Evolutionary conservation across 257 asterid genomes (phyloP).

Genomic region (Schizonepeta tenuifolia): DNA sequence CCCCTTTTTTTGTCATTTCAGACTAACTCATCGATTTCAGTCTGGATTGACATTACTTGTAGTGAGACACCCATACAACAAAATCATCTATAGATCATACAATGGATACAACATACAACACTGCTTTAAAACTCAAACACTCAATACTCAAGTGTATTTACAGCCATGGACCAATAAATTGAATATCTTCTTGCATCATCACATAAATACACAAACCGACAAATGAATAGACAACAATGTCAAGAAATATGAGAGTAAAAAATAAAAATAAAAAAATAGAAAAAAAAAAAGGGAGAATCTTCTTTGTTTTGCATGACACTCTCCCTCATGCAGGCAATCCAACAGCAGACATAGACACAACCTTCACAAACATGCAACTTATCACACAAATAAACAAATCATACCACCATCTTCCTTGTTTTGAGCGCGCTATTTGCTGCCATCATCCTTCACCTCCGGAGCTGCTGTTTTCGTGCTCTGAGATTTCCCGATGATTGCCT

Average conservation of each 20-base stretch:
- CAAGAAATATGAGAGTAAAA: neutral
- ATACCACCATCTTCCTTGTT: slow-evolving; percentile 20
- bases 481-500: slow-evolving; percentile 84
- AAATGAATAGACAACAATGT: slow-evolving; percentile 38
- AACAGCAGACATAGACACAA: slow-evolving; percentile 38
- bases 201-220: slow-evolving; percentile 54
- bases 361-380: slow-evolving; percentile 30
- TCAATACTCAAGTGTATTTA: slow-evolving; percentile 40
- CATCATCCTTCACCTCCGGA: slow-evolving; percentile 54
- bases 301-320: slow-evolving; percentile 37
- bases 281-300: neutral
- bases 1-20: too few relatives aligned
- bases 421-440: slow-evolving; percentile 37
- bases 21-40: too few relatives aligned
- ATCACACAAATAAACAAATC: slow-evolving; percentile 50
- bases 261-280: neutral
- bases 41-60: neutral
- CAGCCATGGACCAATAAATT: slow-evolving; percentile 46
- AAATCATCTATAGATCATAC: neutral
- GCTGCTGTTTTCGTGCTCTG: slow-evolving; percentile 60
- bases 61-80: neutral
- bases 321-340: slow-evolving; percentile 40
- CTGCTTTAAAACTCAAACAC: slow-evolving; percentile 1
- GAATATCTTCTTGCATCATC: slow-evolving; percentile 45
- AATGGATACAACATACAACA: neutral